phyloP scores from a whole-genome alignment of 176 grass and related monocot species.

The Raddia distichophylla region DNA sequence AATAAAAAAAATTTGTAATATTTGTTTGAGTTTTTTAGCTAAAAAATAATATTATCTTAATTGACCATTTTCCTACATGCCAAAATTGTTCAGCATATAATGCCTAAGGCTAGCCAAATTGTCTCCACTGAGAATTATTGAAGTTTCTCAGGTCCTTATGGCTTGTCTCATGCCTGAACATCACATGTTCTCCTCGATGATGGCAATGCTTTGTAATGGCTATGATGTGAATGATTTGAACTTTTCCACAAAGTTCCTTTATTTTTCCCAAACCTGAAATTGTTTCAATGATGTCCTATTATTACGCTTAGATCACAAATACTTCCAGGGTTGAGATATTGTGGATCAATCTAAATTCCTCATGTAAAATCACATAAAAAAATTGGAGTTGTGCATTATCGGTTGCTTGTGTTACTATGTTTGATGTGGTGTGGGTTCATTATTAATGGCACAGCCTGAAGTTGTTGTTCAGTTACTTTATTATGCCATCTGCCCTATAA shows the following conservation, averaged over 20 bases:
- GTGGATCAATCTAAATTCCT: neutral
- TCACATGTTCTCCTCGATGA: slow-evolving; percentile 51
- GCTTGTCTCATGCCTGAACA: slow-evolving; percentile 49
- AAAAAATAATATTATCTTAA: neutral
- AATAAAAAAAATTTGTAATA: slow-evolving; percentile 21
- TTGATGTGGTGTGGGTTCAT: neutral
- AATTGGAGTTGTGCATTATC: slow-evolving; percentile 10
- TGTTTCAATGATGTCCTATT: neutral
- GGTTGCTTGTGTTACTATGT: neutral
- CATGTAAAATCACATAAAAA: neutral
- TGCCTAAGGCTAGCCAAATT: slow-evolving; percentile 44
- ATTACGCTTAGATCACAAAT: neutral
- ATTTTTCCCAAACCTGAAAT: slow-evolving; percentile 13
- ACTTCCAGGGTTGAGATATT: neutral
- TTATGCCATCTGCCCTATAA: neutral
- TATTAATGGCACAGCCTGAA: slow-evolving; percentile 18
- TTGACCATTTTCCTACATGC: slow-evolving; percentile 25
- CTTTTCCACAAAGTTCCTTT: slow-evolving; percentile 14
- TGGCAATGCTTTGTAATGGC: slow-evolving; percentile 35
- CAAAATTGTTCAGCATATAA: slow-evolving; percentile 48
- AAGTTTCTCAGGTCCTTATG: slow-evolving; percentile 38
- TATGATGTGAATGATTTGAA: slow-evolving; percentile 31
- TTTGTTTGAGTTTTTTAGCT: neutral
- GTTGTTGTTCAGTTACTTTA: neutral
- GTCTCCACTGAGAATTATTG: slow-evolving; percentile 53